A percentile compares a stretch with the other conserved stretches of the same genome.
phyloP scores from a whole-genome alignment of 805 yeast species.

The Candida andamanensis region DNA sequence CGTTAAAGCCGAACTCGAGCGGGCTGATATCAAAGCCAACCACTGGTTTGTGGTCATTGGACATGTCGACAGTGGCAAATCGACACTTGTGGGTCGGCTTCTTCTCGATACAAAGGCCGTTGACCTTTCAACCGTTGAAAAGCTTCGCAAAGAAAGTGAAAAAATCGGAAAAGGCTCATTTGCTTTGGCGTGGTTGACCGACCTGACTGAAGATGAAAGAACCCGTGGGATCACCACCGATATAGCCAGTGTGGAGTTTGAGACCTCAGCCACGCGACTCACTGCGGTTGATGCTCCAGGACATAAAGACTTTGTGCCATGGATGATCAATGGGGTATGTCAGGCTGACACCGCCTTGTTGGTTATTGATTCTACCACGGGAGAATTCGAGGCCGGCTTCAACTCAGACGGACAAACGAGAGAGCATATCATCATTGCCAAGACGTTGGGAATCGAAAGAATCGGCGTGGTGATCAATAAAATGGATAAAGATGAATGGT shows the following conservation, averaged over 20 bases:
- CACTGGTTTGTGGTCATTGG: constrained; percentile 78
- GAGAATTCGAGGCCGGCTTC: constrained; percentile 71
- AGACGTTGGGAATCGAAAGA: constrained; percentile 58
- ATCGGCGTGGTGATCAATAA: constrained; percentile 66
- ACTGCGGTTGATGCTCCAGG: constrained; percentile 85
- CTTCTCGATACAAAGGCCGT: constrained; percentile 64
- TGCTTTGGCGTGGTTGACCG: constrained; percentile 83
- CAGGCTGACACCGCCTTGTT: constrained; percentile 74
- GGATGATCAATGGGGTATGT: constrained; percentile 77
- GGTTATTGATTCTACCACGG: constrained; percentile 60
- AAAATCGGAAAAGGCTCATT: constrained; percentile 71
- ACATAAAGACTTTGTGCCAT: constrained; percentile 77
- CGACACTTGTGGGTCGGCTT: constrained; percentile 72
- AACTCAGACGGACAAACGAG: constrained; percentile 67
- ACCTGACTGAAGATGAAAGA: constrained; percentile 74
- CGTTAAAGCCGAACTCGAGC: constrained; percentile 31
- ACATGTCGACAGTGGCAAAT: constrained; percentile 83
- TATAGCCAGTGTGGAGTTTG: constrained; percentile 63
- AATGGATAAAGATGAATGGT: constrained; percentile 61
- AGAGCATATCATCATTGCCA: constrained; percentile 69
- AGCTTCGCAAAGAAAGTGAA: constrained; percentile 59
- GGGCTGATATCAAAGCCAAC: constrained; percentile 42
- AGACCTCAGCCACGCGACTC: constrained; percentile 49
- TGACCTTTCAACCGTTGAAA: constrained; percentile 58
- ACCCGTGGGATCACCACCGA: constrained; percentile 75